Conservation (phyloP, 805 yeast species). For the Teunomyces atbi region DNA sequence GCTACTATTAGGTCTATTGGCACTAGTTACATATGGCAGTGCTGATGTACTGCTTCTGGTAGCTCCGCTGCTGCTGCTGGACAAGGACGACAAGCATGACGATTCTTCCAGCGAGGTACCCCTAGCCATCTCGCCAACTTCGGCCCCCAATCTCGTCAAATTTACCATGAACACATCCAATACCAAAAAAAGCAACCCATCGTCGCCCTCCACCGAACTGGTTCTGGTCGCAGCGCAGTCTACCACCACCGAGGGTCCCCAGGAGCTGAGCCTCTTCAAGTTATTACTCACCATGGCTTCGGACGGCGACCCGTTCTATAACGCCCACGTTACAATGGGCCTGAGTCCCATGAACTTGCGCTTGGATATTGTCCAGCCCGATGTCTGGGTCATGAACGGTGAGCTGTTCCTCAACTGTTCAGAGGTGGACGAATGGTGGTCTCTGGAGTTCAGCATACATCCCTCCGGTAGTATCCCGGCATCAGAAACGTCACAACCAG, state of each 20-base stretch:
- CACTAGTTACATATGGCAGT: too few species aligned
- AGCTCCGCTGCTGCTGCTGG: too few species aligned
- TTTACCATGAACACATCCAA: too few species aligned
- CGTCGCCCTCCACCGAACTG: neutral
- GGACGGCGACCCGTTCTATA: conserved; percentile 15
- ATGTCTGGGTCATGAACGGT: conserved; percentile 37
- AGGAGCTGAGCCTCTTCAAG: neutral
- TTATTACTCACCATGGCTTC: conserved; percentile 13
- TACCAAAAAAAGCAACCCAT: too few species aligned
- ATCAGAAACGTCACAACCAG: conserved; percentile 17
- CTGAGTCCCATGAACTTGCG: conserved; percentile 18
- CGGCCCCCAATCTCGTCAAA: too few species aligned
- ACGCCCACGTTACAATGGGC: conserved; percentile 12
- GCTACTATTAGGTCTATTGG: too few species aligned
- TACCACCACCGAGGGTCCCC: neutral
- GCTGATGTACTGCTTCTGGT: too few species aligned
- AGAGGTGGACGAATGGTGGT: conserved; percentile 17
- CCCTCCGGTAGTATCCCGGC: conserved; percentile 7
- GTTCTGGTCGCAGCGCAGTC: neutral
- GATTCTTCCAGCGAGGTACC: too few species aligned
- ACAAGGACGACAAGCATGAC: too few species aligned
- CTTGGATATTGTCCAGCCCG: conserved; percentile 36
- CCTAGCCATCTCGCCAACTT: too few species aligned
- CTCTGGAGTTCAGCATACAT: conserved; percentile 9
- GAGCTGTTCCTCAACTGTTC: conserved; percentile 23